Base-by-base conservation (phyloP, 495 filamentous ascomycete genomes). In the Xylaria palmicola region DNA sequence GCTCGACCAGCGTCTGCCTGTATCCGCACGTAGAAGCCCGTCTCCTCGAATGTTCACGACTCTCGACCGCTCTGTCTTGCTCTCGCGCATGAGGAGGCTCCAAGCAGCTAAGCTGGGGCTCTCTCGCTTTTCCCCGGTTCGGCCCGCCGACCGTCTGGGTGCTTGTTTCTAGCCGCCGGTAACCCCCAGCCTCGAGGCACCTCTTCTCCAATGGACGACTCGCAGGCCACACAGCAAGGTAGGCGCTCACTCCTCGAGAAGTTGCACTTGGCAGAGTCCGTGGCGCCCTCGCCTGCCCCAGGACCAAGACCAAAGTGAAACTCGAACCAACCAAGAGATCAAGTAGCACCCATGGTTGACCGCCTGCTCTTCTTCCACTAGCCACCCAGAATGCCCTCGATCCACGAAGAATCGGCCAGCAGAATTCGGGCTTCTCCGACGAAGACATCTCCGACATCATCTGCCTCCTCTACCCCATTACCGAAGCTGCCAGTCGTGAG, bases 361-460 rank as follows among this genome's bases (percentile, higher is more conserved):
- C 72, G 47, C 69, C 64, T 51, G 39, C 7, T 40, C 43, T 22
- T 17, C 44, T 27, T 22, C 56, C 60, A 57, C 10, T 81, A 81
- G 84, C 87, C 44, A 97, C 94, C 1, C 92, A 98, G 68, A 87
- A 84, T 65, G 85, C 88, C 57, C 75, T 89, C 56, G 93, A 96
- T 72, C 90, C 91, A 40, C 84, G 91, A 45, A 85, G 91, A 19
- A 71, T 87, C 56, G 91, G 91, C 15, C 77, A 86, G 62, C 86
- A 89, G 66, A 87, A 85, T 63, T 93, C 92, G 20, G 90, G 88
- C 26, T 82, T 94, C 12, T 87, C 81, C 49, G 89, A 91, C 41
- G 77, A 91, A 60, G 93, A 97, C 66, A 81, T 92, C 29, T 80
- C 90, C 29, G 93, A 97, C 65, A 90, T 97, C 61, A 83, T 97